Evolutionary conservation across 352 stramenopile species (phyloP).

Genomic region (Phytophthora gonapodyides): DNA sequence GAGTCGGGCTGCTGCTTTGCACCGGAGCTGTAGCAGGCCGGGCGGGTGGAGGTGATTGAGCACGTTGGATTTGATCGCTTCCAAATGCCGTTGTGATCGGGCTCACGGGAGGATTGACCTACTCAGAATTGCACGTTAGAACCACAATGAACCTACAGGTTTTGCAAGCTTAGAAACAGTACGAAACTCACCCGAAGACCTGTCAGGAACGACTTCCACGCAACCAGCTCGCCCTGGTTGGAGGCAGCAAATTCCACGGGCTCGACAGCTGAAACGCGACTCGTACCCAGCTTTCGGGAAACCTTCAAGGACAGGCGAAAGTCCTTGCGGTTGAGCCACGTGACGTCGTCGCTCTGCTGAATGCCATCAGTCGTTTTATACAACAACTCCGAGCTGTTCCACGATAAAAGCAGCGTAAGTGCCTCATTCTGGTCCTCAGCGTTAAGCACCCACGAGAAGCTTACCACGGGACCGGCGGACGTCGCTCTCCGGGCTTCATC

Average conservation of each 20-base stretch:
- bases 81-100: slow-evolving; percentile 37
- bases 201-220: slow-evolving; percentile 76
- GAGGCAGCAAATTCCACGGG: slow-evolving; percentile 66
- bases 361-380: slow-evolving; percentile 66
- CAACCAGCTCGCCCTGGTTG: slow-evolving; percentile 58
- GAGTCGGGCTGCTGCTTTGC: slow-evolving; percentile 13
- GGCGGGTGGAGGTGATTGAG: slow-evolving; percentile 4
- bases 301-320: slow-evolving; percentile 68
- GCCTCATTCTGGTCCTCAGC: not conserved
- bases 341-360: slow-evolving; percentile 52
- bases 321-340: slow-evolving; percentile 75
- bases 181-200: slow-evolving; percentile 45
- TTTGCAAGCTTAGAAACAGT: not conserved
- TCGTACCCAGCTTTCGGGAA: slow-evolving; percentile 67
- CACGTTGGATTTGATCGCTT: slow-evolving; percentile 2
- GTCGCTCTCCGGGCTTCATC: slow-evolving; percentile 76
- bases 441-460: not conserved
- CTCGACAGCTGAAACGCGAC: slow-evolving; percentile 61
- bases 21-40: not conserved
- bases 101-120: slow-evolving; percentile 29
- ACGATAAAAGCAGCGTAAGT: slow-evolving; percentile 5
- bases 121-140: slow-evolving; percentile 5
- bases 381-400: slow-evolving; percentile 54
- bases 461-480: slow-evolving; percentile 65
- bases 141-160: not conserved